Conservation (phyloP, 495 filamentous ascomycete genomes). For the Lophiotrema nucula region DNA sequence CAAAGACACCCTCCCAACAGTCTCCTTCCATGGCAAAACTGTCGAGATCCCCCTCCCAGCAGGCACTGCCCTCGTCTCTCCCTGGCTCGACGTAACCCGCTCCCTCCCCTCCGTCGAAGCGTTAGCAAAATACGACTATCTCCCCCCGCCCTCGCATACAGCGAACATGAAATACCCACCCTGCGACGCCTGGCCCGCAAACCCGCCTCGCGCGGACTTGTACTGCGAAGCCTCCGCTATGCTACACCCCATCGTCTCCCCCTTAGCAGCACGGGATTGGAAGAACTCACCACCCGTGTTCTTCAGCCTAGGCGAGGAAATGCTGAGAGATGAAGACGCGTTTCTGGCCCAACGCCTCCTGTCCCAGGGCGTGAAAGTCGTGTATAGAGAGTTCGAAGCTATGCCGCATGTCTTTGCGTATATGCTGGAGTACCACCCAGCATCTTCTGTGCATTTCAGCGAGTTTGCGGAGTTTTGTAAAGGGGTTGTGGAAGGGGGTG, state of each 20-base stretch:
- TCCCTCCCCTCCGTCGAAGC: constrained; percentile 65
- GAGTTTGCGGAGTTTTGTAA: constrained; percentile 58
- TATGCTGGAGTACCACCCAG: constrained; percentile 55
- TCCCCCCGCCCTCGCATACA: constrained; percentile 51
- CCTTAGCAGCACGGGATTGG: constrained; percentile 65
- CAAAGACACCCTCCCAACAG: constrained; percentile 34
- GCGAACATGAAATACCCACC: constrained; percentile 45
- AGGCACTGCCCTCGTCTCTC: constrained; percentile 61
- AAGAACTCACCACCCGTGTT: constrained; percentile 66
- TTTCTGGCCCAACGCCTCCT: constrained; percentile 60
- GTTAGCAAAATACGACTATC: constrained; percentile 72
- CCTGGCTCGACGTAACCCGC: constrained; percentile 77
- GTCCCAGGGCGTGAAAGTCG: neutral
- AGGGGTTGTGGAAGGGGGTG: constrained; percentile 42
- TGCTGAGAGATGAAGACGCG: constrained; percentile 69
- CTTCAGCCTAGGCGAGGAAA: constrained; percentile 75
- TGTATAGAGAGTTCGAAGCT: constrained; percentile 57
- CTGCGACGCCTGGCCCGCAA: constrained; percentile 69
- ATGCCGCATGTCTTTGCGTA: constrained; percentile 87
- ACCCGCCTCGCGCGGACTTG: constrained; percentile 66
- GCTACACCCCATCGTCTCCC: constrained; percentile 73
- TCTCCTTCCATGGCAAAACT: constrained; percentile 64
- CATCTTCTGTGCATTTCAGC: constrained; percentile 53
- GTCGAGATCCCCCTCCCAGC: constrained; percentile 67
- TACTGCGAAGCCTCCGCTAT: constrained; percentile 64